Base-by-base conservation (phyloP, 2,329 filamentous ascomycete genomes). In the Madurella fahalii region DNA sequence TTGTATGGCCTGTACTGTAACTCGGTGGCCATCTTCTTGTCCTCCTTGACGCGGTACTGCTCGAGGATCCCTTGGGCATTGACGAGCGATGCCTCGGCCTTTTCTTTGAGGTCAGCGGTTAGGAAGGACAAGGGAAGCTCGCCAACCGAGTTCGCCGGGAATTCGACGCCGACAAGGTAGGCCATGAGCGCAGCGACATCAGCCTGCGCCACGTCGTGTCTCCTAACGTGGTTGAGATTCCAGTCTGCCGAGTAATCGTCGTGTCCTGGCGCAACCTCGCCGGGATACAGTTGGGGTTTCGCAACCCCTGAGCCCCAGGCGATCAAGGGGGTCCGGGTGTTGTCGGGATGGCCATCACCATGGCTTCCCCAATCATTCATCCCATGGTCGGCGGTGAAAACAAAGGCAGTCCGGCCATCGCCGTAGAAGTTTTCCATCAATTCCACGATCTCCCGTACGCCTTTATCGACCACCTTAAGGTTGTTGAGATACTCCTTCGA, bases 291-390 rank as follows among this genome's bases (percentile, higher is more conserved):
- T 47, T 84, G 74, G 1, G 94, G 94, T 60, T 81, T 80, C 2
- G 91, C 90, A 40, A 97, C 83, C 9, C 94, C 94, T 51, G 94
- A 90, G 11, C 94, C 94, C 94, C 94, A 99, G 2, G 82, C 85
- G 62, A 99, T 89, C 32, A 99, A 76, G 1, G 94, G 94, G 0
- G 94, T 99, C 48, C 94, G 83, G 2, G 94, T 99, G 65, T 97
- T 99, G 70, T 99, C 89, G 0, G 94, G 94, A 71, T 99, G 92
- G 8, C 94, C 94, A 69, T 99, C 94, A 39, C 95, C 95, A 69
- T 99, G 95, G 64, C 92, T 97, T n/a, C 95, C 94, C 86, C 89
- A 96, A 71, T 99, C 94, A 67, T 90, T 97, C 94, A 99, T 99
- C 16, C 94, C 94, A 70, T 99, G 94, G 67, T 99, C 94, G 8